Conservation (phyloP, 1,284 basidiomycete species). For the Microbotryum violaceum region DNA sequence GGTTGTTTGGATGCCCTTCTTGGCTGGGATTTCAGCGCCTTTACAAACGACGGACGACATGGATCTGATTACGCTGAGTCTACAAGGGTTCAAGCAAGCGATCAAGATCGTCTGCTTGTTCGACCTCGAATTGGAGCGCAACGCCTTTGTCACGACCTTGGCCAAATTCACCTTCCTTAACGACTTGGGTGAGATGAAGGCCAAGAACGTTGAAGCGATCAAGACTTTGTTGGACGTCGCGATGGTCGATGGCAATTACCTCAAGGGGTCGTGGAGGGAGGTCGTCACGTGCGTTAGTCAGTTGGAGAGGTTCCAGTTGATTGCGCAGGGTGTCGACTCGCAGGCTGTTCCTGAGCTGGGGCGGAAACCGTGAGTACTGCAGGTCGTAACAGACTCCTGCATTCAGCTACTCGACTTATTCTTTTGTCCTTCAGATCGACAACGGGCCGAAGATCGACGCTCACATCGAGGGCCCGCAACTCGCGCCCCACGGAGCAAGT, state of each 20-base stretch:
- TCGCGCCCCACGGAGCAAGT: conserved; percentile 77
- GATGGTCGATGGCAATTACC: conserved; percentile 83
- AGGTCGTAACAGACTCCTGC: no score
- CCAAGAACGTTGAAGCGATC: conserved; percentile 97
- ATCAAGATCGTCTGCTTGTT: conserved; percentile 91
- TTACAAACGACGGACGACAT: conserved; percentile 72
- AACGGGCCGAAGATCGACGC: conserved; percentile 16
- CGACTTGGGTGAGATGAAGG: conserved; percentile 94
- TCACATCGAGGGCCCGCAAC: conserved; percentile 13
- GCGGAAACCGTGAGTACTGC: conserved; percentile 59
- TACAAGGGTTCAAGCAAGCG: conserved; percentile 88
- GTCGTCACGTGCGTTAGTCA: conserved; percentile 93
- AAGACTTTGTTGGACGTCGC: conserved; percentile 87
- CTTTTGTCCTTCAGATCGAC: conserved; percentile 5
- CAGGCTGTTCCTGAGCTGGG: conserved; percentile 68
- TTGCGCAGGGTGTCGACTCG: conserved; percentile 60
- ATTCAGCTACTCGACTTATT: background rate
- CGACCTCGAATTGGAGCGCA: conserved; percentile 87
- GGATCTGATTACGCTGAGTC: conserved; percentile 80
- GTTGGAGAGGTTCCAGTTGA: conserved; percentile 93
- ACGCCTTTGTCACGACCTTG: conserved; percentile 96
- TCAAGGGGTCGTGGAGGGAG: conserved; percentile 92
- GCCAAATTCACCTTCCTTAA: conserved; percentile 93
- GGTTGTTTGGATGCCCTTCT: conserved; percentile 93
- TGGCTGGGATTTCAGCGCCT: conserved; percentile 84